These are phyloP conservation scores for Suillus discolor DNA, from an alignment of 768 basidiomycete species.

Conservation along the genomic window DNA sequence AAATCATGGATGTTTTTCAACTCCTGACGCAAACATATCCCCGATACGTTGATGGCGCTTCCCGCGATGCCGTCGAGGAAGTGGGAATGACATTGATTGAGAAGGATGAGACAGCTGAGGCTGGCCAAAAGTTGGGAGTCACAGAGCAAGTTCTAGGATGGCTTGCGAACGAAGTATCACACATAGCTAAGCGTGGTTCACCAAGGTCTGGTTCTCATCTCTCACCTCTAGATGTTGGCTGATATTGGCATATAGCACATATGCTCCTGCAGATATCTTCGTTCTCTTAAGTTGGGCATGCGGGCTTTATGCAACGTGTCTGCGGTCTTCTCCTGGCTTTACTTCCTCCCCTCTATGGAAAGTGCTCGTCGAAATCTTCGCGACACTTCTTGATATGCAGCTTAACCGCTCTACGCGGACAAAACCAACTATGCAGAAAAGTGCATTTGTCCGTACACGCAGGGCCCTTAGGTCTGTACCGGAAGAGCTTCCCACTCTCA, in stretches of 20 bases:
- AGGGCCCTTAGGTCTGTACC: constrained; percentile 71
- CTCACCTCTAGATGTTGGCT: background rate
- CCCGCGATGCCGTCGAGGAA: constrained; percentile 69
- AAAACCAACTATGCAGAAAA: constrained; percentile 62
- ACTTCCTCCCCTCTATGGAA: constrained; percentile 50
- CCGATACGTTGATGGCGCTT: constrained; percentile 72
- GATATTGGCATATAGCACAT: constrained; percentile 38
- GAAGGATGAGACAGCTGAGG: constrained; percentile 56
- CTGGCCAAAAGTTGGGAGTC: constrained; percentile 55
- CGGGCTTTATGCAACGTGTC: constrained; percentile 57
- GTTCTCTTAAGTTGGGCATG: constrained; percentile 75
- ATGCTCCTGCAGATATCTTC: constrained; percentile 62
- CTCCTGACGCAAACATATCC: constrained; percentile 77
- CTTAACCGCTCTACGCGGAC: constrained; percentile 52
- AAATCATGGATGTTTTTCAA: constrained; percentile 69
- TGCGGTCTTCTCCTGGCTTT: constrained; percentile 48
- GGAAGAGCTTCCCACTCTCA: constrained; percentile 48
- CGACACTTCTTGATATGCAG: constrained; percentile 59
- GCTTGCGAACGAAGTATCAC: constrained; percentile 68
- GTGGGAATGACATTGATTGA: constrained; percentile 66
- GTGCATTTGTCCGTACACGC: constrained; percentile 60
- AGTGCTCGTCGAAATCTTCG: constrained; percentile 56
- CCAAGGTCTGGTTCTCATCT: constrained; percentile 50
- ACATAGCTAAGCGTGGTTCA: constrained; percentile 52
- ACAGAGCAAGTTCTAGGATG: constrained; percentile 76